Evolutionary conservation across 345 rosid species (phyloP).

Genomic region (Trapa incisa): DNA sequence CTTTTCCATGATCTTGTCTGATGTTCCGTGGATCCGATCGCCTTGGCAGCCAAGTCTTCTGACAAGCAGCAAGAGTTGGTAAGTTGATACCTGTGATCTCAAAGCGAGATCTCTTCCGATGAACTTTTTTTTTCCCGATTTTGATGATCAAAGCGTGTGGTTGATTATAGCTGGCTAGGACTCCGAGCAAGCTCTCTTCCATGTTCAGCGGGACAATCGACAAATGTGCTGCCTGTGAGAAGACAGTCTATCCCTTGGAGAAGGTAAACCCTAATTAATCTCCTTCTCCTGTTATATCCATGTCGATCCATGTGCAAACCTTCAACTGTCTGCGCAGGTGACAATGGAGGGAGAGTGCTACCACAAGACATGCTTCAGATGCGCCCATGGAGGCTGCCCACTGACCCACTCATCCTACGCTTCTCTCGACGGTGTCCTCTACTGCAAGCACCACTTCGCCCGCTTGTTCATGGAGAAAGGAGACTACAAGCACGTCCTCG

Average conservation of each 20-base stretch:
- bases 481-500: constrained; percentile 35
- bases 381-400: constrained; percentile 67
- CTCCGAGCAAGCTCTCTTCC: constrained; percentile 61
- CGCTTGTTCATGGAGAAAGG: constrained; percentile 72
- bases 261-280: constrained; percentile 29
- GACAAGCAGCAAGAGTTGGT: constrained; percentile 21
- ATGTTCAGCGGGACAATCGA: constrained; percentile 74
- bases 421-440: constrained; percentile 60
- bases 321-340: constrained; percentile 24
- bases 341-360: constrained; percentile 72
- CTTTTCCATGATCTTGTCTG: neutral
- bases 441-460: constrained; percentile 84
- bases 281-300: neutral
- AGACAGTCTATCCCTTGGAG: constrained; percentile 74
- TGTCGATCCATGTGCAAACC: neutral
- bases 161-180: constrained; percentile 34
- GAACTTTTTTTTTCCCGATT: neutral
- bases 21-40: neutral
- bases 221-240: constrained; percentile 59
- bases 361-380: constrained; percentile 86
- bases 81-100: neutral
- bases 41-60: constrained; percentile 13
- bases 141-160: neutral
- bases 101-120: too few relatives aligned
- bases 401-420: constrained; percentile 70